These are phyloP conservation scores for Mycena pura DNA, from an alignment of 768 basidiomycete species.

Conservation along the genomic window DNA sequence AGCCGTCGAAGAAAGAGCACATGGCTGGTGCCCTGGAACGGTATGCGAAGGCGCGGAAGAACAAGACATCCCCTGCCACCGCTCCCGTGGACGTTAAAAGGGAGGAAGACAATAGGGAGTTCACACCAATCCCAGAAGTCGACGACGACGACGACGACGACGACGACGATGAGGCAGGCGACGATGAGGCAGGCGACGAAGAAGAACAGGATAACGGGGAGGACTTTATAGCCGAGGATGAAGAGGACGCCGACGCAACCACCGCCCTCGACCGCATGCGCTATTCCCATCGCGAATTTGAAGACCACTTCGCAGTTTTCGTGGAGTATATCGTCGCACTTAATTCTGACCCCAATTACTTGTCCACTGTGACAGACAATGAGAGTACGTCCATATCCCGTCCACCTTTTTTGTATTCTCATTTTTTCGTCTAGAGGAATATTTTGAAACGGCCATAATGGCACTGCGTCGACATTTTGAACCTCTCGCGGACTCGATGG, in stretches of 20 bases:
- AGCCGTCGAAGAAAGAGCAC: slow-evolving; percentile 14
- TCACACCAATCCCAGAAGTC: slow-evolving; percentile 18
- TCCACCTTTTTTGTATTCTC: background rate
- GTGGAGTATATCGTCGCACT: slow-evolving; percentile 24
- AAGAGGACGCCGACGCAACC: slow-evolving; percentile 16
- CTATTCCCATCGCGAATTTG: slow-evolving; percentile 22
- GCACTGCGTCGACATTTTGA: slow-evolving; percentile 15
- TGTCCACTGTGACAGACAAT: slow-evolving; percentile 16
- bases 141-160: slow-evolving; percentile 15
- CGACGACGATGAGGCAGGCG: background rate
- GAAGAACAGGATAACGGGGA: slow-evolving; percentile 1
- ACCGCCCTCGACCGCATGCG: slow-evolving; percentile 24
- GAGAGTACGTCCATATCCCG: slow-evolving; percentile 12
- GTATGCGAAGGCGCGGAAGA: slow-evolving; percentile 23
- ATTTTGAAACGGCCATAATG: slow-evolving; percentile 19
- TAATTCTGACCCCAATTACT: slow-evolving; percentile 17
- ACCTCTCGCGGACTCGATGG: slow-evolving; percentile 25
- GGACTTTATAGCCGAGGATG: slow-evolving; percentile 21
- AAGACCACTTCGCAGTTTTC: slow-evolving; percentile 24
- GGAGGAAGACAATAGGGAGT: slow-evolving; percentile 15
- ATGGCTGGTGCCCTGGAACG: slow-evolving; percentile 17
- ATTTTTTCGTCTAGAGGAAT: slow-evolving; percentile 5
- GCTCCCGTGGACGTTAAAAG: slow-evolving; percentile 8
- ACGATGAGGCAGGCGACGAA: background rate
- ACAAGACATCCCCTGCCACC: slow-evolving; percentile 23